Evolutionary conservation across 306 rosid species (phyloP), one percentile per base, ranked within the genome.

Genomic region (Castanopsis chinensis): DNA sequence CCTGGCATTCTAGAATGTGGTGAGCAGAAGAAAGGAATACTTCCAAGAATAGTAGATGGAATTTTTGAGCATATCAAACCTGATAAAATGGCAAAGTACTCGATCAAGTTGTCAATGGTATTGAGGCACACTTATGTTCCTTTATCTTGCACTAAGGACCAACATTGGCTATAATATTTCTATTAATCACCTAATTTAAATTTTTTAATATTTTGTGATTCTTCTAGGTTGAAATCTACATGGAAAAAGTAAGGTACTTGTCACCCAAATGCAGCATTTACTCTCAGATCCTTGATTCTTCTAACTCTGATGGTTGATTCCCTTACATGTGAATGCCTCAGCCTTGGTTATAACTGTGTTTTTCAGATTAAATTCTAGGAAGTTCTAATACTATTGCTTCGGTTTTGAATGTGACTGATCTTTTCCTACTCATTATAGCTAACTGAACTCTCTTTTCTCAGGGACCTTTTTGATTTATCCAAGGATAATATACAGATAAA

Each of bases 381-480:
- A 41, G 45, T 41, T 41, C 45, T 41, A 41, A 41, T 41, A 35
- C 41, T 70, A 28, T 79, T 78, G 9, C 23, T 21, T 2, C 45
- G 17, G 71, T 67, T 63, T n/a, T 35, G 11, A 41, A 2, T 41
- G 45, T 41, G 45, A 30, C 33, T 15, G 49, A 57, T 63, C 37
- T 33, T 52, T 49, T 52, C 72, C 19, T 35, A 23, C 73, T 45
- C 64, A 28, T 32, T 54, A 45, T 13, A 69, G 67, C 75, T 77
- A 65, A 63, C 53, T 51, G 52, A 52, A 5, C 21, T 73, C 72
- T 56, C 28, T 69, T 63, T 60, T 23, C 69, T 59, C 77, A 91
- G 97, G 95, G 97, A 93, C 90, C 92, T 91, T 65, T 86, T 93
- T 69, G 91, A 91, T 84, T 87, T 90, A 88, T 86, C 97, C 63